These are phyloP conservation scores for Monosporascus sp. DNA, from an alignment of 2,329 filamentous ascomycete species.

Conservation along the genomic window DNA sequence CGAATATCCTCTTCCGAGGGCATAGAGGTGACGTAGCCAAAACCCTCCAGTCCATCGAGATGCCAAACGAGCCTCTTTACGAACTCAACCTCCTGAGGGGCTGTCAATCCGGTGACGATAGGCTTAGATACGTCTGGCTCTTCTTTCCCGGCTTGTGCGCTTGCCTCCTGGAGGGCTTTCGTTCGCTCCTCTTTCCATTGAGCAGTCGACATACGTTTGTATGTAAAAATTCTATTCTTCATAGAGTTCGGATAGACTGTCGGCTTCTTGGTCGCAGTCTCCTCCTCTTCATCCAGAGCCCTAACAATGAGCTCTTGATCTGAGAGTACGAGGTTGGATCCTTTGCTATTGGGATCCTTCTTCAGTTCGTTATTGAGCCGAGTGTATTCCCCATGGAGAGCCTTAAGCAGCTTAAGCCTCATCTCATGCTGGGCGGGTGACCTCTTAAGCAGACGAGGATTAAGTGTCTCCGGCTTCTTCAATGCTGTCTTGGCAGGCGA, in stretches of 20 bases:
- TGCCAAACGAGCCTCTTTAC: slow-evolving; percentile 59
- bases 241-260: slow-evolving; percentile 78
- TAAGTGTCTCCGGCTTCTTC: slow-evolving; percentile 50
- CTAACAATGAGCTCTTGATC: slow-evolving; percentile 63
- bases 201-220: slow-evolving; percentile 67
- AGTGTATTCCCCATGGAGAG: slow-evolving; percentile 60
- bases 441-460: slow-evolving; percentile 58
- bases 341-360: slow-evolving; percentile 44
- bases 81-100: slow-evolving; percentile 62
- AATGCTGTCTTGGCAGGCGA: slow-evolving; percentile 8
- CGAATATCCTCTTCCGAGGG: slow-evolving; percentile 64
- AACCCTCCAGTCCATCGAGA: slow-evolving; percentile 55
- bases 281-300: slow-evolving; percentile 74
- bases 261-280: slow-evolving; percentile 59
- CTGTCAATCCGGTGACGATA: slow-evolving; percentile 65
- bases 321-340: slow-evolving; percentile 50
- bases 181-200: slow-evolving; percentile 65
- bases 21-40: slow-evolving; percentile 69
- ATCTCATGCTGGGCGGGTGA: slow-evolving; percentile 53
- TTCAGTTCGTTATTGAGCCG: slow-evolving; percentile 61
- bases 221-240: slow-evolving; percentile 70
- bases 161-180: slow-evolving; percentile 23
- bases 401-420: slow-evolving; percentile 52
- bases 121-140: slow-evolving; percentile 37
- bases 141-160: slow-evolving; percentile 28